Evolutionary conservation across 306 rosid species (phyloP).

Genomic region (Rosa chinensis): DNA sequence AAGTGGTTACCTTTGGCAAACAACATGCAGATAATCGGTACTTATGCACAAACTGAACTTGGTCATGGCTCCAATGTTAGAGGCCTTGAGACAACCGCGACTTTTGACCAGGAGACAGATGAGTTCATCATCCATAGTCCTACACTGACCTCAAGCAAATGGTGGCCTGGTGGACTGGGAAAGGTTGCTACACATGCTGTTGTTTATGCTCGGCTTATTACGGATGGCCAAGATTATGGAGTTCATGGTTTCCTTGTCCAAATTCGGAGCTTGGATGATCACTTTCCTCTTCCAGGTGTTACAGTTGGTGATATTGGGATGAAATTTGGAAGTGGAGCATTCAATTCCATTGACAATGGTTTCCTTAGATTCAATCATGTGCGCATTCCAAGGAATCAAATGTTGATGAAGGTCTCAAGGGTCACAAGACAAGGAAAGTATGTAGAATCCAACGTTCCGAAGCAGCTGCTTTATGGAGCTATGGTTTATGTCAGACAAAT

Average conservation of each 20-base stretch:
- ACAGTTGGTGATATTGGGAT: constrained; percentile 86
- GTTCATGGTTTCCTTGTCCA: constrained; percentile 89
- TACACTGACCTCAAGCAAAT: constrained; percentile 85
- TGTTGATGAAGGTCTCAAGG: constrained; percentile 91
- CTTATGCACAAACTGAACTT: constrained; percentile 96
- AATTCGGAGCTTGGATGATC: constrained; percentile 87
- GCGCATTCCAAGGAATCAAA: constrained; percentile 80
- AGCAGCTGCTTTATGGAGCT: constrained; percentile 84
- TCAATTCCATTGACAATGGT: constrained; percentile 88
- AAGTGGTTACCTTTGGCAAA: constrained; percentile 85
- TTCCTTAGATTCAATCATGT: constrained; percentile 66
- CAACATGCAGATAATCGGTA: constrained; percentile 85
- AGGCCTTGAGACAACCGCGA: constrained; percentile 92
- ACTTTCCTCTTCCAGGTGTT: constrained; percentile 75
- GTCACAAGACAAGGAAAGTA: constrained; percentile 88
- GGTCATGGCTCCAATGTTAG: constrained; percentile 96
- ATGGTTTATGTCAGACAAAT: constrained; percentile 79
- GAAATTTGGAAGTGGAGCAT: constrained; percentile 84
- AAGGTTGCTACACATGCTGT: constrained; percentile 80
- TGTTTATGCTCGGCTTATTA: constrained; percentile 78
- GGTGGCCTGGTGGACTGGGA: constrained; percentile 99
- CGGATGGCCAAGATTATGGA: constrained; percentile 63
- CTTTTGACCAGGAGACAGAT: constrained; percentile 72
- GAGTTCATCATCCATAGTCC: constrained; percentile 88
- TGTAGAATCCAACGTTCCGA: constrained; percentile 72